phyloP scores from a whole-genome alignment of 2,329 filamentous ascomycete species.

The Mariannaea elegans region DNA sequence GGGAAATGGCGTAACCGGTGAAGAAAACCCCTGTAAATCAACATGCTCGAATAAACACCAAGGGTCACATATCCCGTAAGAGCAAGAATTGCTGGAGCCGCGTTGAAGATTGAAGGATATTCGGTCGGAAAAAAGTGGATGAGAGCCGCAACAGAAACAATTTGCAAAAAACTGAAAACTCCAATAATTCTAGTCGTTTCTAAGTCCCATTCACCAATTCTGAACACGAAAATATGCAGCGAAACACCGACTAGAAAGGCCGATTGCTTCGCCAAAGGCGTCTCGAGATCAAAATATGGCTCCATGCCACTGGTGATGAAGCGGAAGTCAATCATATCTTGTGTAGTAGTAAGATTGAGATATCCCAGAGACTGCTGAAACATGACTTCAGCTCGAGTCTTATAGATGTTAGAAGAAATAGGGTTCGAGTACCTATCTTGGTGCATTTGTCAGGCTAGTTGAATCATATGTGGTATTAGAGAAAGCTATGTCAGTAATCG shows the following conservation, averaged over 20 bases:
- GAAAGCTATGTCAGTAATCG: no score
- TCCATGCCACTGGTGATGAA: no score
- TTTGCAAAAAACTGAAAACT: not conserved
- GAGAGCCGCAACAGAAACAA: not conserved
- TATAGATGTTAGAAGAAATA: no score
- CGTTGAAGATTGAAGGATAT: not conserved
- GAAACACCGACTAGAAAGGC: not conserved
- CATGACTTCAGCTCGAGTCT: no score
- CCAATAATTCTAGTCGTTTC: not conserved
- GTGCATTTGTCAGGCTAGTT: no score
- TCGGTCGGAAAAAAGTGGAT: not conserved
- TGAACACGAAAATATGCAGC: not conserved
- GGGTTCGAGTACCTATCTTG: no score
- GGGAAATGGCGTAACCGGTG: conserved; percentile 41
- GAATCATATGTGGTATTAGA: no score
- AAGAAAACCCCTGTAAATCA: conserved; percentile 24
- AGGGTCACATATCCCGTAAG: not conserved
- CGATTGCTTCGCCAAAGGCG: no score
- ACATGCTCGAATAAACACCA: conserved; percentile 16
- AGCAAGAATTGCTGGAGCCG: not conserved
- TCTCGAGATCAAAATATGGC: no score
- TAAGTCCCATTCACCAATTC: not conserved
- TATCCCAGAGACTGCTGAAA: no score
- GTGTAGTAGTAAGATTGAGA: no score
- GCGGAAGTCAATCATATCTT: no score